phyloP scores from a whole-genome alignment of 306 rosid genomes.

The Vachellia pachyceras region DNA sequence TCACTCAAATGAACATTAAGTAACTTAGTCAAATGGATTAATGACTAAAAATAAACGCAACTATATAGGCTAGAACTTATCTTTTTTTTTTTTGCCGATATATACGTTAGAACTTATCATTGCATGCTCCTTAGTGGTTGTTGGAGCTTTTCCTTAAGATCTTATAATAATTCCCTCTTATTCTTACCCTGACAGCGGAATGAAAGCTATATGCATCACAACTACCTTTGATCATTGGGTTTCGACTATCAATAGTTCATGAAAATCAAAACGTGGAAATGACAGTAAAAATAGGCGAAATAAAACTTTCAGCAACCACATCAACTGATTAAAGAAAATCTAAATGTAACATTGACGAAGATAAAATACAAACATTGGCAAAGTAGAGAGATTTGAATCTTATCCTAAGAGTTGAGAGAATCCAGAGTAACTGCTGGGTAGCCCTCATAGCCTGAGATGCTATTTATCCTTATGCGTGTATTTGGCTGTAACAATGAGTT shows the following conservation, averaged over 20 bases:
- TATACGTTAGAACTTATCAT: too few relatives aligned
- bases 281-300: background rate
- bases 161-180: background rate
- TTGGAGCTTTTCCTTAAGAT: too few relatives aligned
- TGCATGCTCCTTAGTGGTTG: too few relatives aligned
- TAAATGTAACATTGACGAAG: slow-evolving; percentile 17
- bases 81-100: too few relatives aligned
- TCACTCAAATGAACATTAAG: background rate
- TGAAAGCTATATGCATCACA: background rate
- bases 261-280: background rate
- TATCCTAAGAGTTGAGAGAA: slow-evolving; percentile 54
- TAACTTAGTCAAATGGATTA: too few relatives aligned
- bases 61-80: too few relatives aligned
- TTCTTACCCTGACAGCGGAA: background rate
- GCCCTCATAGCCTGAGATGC: slow-evolving; percentile 87
- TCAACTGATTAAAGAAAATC: background rate
- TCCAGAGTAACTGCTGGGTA: slow-evolving; percentile 84
- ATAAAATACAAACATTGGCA: slow-evolving; percentile 31
- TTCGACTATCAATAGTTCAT: too few relatives aligned
- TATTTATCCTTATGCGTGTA: slow-evolving; percentile 81
- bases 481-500: slow-evolving; percentile 71
- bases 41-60: background rate
- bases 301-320: background rate
- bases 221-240: too few relatives aligned
- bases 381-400: slow-evolving; percentile 25